Conservation (phyloP, 495 filamentous ascomycete genomes). For the Xylaria palmicola region DNA sequence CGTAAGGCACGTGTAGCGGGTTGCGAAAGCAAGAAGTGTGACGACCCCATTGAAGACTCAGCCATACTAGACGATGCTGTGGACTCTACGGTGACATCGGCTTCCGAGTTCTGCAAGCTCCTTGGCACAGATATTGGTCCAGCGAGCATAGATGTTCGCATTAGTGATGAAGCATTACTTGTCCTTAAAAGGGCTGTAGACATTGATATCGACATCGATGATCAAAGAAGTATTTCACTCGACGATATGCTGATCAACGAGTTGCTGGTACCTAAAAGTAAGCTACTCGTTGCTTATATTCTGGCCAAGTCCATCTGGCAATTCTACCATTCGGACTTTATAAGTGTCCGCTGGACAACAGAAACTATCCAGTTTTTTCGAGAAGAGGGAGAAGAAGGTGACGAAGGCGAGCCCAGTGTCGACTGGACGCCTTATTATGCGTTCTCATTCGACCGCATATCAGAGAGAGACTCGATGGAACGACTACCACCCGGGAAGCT, state of each 20-base stretch:
- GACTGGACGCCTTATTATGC: background rate
- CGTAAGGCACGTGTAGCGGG: background rate
- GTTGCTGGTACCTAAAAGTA: background rate
- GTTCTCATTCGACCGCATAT: background rate
- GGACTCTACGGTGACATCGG: background rate
- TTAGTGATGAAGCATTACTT: background rate
- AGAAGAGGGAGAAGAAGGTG: background rate
- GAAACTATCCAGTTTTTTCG: background rate
- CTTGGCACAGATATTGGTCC: background rate
- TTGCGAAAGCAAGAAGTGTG: background rate
- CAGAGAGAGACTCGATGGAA: background rate
- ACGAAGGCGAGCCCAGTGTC: background rate
- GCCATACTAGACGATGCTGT: background rate
- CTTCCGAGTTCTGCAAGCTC: background rate
- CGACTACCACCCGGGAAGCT: background rate
- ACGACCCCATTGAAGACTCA: background rate
- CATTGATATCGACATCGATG: background rate
- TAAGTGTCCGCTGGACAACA: background rate
- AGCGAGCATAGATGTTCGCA: background rate
- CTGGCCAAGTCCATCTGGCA: background rate
- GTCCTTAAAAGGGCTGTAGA: background rate
- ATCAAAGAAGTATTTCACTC: background rate
- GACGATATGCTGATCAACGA: background rate
- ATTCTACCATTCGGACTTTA: background rate
- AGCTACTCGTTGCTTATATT: background rate